These are phyloP conservation scores for Corynascus novoguineensis DNA, from an alignment of 495 filamentous ascomycete genomes.

Conservation along the genomic window DNA sequence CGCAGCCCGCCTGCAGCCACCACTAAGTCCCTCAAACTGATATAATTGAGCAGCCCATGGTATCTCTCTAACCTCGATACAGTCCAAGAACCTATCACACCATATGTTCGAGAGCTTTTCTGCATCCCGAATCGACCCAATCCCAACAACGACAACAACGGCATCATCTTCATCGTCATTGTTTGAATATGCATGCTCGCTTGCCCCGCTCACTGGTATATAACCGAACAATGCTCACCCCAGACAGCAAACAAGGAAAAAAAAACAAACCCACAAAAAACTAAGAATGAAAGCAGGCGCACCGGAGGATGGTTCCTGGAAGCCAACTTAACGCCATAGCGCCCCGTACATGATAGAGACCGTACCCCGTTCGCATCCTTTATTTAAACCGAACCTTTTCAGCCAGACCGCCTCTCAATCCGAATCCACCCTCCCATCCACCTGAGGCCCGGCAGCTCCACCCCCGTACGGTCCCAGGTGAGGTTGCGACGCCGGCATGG, in stretches of 20 bases:
- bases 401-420: not conserved
- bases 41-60: not conserved
- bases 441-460: not conserved
- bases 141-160: not conserved
- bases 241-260: not conserved
- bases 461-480: not conserved
- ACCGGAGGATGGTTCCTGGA: not conserved
- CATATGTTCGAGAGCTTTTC: not conserved
- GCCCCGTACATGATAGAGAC: not conserved
- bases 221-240: constrained; percentile 3
- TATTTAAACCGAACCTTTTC: not conserved
- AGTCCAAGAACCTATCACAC: not conserved
- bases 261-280: not conserved
- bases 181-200: not conserved
- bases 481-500: not conserved
- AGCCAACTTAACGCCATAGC: not conserved
- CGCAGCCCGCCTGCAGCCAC: not conserved
- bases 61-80: not conserved
- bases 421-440: not conserved
- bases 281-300: not conserved
- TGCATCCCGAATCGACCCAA: constrained; percentile 1
- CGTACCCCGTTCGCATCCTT: not conserved
- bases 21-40: not conserved
- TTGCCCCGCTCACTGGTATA: not conserved
- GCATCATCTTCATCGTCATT: not conserved